A percentile compares a stretch with the other conserved stretches of the same genome.
Evolutionary conservation across 345 rosid genomes (phyloP).

Genomic region (Eucalyptus microcorys): DNA sequence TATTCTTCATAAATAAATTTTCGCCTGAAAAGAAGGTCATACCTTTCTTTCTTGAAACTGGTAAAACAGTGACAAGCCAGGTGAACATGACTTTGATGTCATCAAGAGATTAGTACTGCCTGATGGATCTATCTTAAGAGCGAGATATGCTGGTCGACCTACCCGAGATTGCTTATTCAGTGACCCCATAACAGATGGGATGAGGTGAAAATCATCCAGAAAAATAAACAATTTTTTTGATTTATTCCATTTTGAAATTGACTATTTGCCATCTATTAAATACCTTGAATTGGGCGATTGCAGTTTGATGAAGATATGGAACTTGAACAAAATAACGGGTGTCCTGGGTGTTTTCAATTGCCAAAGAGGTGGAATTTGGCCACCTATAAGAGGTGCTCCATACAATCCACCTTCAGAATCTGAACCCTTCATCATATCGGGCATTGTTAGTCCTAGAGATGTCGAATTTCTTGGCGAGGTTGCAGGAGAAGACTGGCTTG

Average conservation of each 20-base stretch:
- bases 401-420: background rate
- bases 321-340: slow-evolving; percentile 47
- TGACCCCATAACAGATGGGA: slow-evolving; percentile 55
- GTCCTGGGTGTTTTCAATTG: slow-evolving; percentile 54
- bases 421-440: slow-evolving; percentile 9
- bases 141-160: slow-evolving; percentile 52
- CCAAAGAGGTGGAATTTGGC: slow-evolving; percentile 63
- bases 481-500: slow-evolving; percentile 31
- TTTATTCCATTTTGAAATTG: background rate
- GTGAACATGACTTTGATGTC: slow-evolving; percentile 26
- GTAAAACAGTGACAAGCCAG: slow-evolving; percentile 35
- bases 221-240: background rate
- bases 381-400: slow-evolving; percentile 10
- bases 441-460: slow-evolving; percentile 23
- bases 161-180: slow-evolving; percentile 48
- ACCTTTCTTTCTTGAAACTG: background rate
- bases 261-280: background rate
- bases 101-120: slow-evolving; percentile 48
- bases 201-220: slow-evolving; percentile 17
- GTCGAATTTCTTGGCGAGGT: slow-evolving; percentile 35
- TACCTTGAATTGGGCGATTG: background rate
- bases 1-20: background rate
- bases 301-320: slow-evolving; percentile 67
- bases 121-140: slow-evolving; percentile 57
- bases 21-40: background rate